These are phyloP conservation scores for Tylopilus sp. DNA, from an alignment of 1,284 basidiomycete species.

Conservation along the genomic window DNA sequence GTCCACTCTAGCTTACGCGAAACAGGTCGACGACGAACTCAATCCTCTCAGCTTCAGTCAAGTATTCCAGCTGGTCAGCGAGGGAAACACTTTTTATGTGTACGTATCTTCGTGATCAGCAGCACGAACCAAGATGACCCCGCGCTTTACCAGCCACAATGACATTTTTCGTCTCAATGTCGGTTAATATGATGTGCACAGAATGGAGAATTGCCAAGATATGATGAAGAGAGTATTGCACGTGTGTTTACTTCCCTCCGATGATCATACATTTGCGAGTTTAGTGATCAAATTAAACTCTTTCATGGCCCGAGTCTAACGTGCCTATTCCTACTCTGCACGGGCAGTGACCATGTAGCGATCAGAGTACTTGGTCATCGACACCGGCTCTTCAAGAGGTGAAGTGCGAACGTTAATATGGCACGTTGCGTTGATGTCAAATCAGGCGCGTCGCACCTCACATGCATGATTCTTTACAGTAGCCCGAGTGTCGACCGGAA, in stretches of 20 bases:
- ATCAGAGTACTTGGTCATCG: background rate
- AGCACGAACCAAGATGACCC: background rate
- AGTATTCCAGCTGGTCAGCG: slow-evolving; percentile 85
- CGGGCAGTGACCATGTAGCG: background rate
- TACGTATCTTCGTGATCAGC: slow-evolving; percentile 39
- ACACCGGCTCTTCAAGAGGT: background rate
- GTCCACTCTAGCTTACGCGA: slow-evolving; percentile 9
- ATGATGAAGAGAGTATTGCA: slow-evolving; percentile 1
- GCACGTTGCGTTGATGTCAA: background rate
- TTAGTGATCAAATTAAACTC: background rate
- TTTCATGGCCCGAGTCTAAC: background rate
- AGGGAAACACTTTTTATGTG: slow-evolving; percentile 80
- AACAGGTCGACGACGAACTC: slow-evolving; percentile 74
- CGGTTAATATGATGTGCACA: slow-evolving; percentile 32
- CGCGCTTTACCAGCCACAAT: slow-evolving; percentile 52
- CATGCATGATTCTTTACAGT: no score
- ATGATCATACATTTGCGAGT: slow-evolving; percentile 13
- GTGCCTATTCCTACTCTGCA: background rate
- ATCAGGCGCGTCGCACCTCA: background rate
- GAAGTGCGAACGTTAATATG: background rate
- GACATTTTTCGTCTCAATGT: slow-evolving; percentile 88
- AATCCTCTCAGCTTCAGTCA: slow-evolving; percentile 88
- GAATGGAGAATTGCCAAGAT: slow-evolving; percentile 1
- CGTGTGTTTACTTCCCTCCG: slow-evolving; percentile 16
- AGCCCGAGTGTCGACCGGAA: no score